These are phyloP conservation scores for Tieghemostelium lacteum DNA, from an alignment of 78 protist genomes.

Conservation along the genomic window DNA sequence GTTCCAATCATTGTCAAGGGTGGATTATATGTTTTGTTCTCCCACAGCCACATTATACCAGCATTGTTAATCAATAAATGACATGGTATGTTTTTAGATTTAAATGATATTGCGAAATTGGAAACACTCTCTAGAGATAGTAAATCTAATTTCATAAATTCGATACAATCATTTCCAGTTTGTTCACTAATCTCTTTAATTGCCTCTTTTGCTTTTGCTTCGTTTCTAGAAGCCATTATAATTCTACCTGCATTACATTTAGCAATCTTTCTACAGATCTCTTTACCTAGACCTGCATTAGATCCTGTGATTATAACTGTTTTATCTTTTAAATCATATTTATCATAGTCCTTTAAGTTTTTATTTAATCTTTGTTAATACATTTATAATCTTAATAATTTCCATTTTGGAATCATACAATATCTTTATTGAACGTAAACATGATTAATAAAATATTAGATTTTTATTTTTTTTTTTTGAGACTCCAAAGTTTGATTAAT, in stretches of 20 bases:
- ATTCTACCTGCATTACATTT: conserved; percentile 51
- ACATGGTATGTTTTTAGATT: background rate
- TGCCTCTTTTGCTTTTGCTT: conserved; percentile 40
- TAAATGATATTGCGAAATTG: conserved; percentile 19
- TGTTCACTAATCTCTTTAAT: conserved; percentile 28
- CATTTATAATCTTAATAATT: too few relatives aligned
- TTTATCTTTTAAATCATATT: conserved; percentile 39
- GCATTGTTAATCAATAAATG: conserved; percentile 64
- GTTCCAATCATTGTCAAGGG: conserved; percentile 17
- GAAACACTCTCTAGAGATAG: conserved; percentile 36
- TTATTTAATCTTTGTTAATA: too few relatives aligned
- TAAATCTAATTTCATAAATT: conserved; percentile 57
- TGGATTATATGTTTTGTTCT: conserved; percentile 32
- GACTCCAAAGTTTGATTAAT: too few relatives aligned
- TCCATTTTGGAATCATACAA: too few relatives aligned
- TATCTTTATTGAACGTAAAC: too few relatives aligned
- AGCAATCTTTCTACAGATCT: conserved; percentile 57
- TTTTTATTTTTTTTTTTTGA: too few relatives aligned
- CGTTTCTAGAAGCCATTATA: conserved; percentile 70
- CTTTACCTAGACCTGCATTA: conserved; percentile 77
- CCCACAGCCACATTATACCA: conserved; percentile 72
- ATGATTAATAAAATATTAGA: too few relatives aligned
- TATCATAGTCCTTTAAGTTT: conserved; percentile 33
- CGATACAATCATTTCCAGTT: conserved; percentile 24
- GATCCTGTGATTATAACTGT: conserved; percentile 62